Percentiles rank a stretch among this genome's conserved stretches.
Evolutionary conservation across 441 rosid genomes (phyloP).

Genomic region (Euphorbia celastroides): DNA sequence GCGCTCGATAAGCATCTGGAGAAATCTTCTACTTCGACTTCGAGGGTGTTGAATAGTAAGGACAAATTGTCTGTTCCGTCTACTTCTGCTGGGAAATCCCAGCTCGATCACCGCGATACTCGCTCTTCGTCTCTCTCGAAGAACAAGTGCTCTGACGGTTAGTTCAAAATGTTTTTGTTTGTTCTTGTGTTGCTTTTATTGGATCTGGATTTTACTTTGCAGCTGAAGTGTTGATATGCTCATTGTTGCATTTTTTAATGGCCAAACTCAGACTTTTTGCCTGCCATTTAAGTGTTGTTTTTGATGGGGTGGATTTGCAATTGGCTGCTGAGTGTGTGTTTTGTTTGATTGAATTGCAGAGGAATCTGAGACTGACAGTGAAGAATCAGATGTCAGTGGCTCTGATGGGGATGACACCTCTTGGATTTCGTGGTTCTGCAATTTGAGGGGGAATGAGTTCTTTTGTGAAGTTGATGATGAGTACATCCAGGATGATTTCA

Average conservation of each 20-base stretch:
- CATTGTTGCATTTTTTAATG: not conserved
- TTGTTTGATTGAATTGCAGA: constrained; percentile 34
- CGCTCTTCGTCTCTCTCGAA: constrained; percentile 45
- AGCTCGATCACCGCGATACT: constrained; percentile 50
- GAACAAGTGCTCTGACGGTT: constrained; percentile 63
- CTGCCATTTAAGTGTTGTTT: not conserved
- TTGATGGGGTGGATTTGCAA: not conserved
- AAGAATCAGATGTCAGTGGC: constrained; percentile 79
- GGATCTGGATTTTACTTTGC: not conserved
- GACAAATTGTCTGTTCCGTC: constrained; percentile 58
- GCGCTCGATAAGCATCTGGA: constrained; percentile 82
- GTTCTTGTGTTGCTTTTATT: not conserved
- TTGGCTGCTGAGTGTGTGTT: constrained; percentile 7
- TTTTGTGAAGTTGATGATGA: constrained; percentile 95
- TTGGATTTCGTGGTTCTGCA: constrained; percentile 99
- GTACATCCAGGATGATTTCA: constrained; percentile 89
- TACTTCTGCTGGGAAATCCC: constrained; percentile 62
- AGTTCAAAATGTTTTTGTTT: not conserved
- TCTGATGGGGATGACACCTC: constrained; percentile 90
- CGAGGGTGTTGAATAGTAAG: constrained; percentile 43
- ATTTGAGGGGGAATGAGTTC: constrained; percentile 83
- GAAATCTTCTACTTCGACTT: constrained; percentile 82
- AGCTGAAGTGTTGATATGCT: not conserved
- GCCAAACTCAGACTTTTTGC: not conserved
- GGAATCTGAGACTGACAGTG: constrained; percentile 72